Evolutionary conservation across 2,329 filamentous ascomycete species (phyloP), one percentile per base, ranked within the genome.

Genomic region (Tolypocladium endophyticum): DNA sequence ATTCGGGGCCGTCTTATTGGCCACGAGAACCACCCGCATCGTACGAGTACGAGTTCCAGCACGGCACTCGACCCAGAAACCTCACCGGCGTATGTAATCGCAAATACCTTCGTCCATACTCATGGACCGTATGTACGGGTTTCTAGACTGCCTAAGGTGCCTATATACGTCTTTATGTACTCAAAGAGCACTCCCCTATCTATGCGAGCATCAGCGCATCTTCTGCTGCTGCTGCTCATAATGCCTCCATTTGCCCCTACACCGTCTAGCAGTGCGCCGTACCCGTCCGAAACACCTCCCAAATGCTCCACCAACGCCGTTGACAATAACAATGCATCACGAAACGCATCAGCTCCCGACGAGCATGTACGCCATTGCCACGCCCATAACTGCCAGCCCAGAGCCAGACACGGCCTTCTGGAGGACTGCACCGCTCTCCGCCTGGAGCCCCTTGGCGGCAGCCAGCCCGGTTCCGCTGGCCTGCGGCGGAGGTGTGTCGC

Each of bases 381-480:
- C 60, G 23, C 59, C 60, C 33, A 64, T 58, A 58, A 68, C 57
- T 30, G 58, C 56, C 47, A 67, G 56, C 30, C 60, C 59, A 12
- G 63, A 55, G 47, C 62, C 60, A 30, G 64, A 62, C 23, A 62
- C 61, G 33, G 41, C 28, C 8, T 9, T 57, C 14, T 60, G 58
- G 11, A 59, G 50, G 20, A 62, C 61, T 35, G 65, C 68, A 25
- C 59, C 65, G 56, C 45, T 61, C 33, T 64, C 60, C 4, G 63
- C 55, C 53, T 72, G 72, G 57, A 74, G 71, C 9, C 73, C 73
- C 23, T 68, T 65, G n/a, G 70, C 65, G 33, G 71, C 70, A 47
- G 62, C 65, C n/a, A 70, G 59, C 25, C 60, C 64, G 41, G 65
- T 63, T 14, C 64, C 59, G 7, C 62, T 60, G 25, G 64, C 59